Percentiles rank a stretch among this genome's conserved stretches.
Conservation (phyloP, 108 stramenopile species). For the Cyclotella choctawhatcheeana region DNA sequence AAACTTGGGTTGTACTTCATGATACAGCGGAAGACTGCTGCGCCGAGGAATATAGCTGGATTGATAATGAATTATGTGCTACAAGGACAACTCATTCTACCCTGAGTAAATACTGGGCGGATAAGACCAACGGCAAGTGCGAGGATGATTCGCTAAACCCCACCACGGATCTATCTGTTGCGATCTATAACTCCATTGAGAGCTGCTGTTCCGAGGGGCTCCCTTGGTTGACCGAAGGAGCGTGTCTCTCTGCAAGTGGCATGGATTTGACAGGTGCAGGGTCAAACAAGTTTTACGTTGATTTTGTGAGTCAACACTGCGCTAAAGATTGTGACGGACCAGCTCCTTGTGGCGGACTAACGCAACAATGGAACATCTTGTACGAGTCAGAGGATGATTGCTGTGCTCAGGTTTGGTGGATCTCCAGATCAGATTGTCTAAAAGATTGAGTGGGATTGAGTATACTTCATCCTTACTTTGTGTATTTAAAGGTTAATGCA, state of each 20-base stretch:
- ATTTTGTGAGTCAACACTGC: neutral
- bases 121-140: conserved; percentile 4
- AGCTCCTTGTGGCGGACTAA: conserved; percentile 17
- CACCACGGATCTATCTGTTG: neutral
- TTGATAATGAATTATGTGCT: conserved; percentile 15
- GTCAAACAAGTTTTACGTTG: conserved; percentile 7
- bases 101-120: conserved; percentile 7
- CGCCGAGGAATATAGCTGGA: conserved; percentile 13
- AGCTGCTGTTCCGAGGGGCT: conserved; percentile 4
- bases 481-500: too few relatives aligned
- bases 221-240: conserved; percentile 6
- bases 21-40: conserved; percentile 19
- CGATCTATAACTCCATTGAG: neutral
- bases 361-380: neutral
- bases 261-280: neutral
- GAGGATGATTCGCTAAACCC: neutral
- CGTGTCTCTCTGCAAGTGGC: conserved; percentile 17
- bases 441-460: too few relatives aligned
- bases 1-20: conserved; percentile 10
- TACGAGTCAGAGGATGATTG: conserved; percentile 3
- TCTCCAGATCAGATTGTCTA: too few relatives aligned
- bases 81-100: neutral
- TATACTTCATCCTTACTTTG: too few relatives aligned
- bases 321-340: conserved; percentile 14
- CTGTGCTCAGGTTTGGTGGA: too few relatives aligned